Evolutionary conservation across 345 rosid species (phyloP).

Genomic region (Eucalyptus marginata): DNA sequence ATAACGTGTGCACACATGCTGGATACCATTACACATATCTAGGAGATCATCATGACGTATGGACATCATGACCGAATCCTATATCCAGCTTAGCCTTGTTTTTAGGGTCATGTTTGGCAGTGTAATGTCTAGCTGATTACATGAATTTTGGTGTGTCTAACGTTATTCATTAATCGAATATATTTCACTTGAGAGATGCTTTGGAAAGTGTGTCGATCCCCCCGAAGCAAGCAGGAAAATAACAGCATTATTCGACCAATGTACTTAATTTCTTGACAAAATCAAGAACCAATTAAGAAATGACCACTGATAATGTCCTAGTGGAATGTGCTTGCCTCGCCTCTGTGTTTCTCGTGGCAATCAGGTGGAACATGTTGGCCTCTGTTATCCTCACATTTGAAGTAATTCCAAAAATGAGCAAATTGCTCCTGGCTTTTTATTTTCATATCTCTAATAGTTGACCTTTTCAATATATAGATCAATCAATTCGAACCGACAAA

Average conservation of each 20-base stretch:
- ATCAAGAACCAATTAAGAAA: background rate
- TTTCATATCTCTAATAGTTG: background rate
- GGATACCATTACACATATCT: background rate
- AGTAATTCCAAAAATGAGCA: background rate
- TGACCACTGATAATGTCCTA: background rate
- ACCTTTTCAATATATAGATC: background rate
- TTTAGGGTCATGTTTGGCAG: background rate
- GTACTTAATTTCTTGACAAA: background rate
- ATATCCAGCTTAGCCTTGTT: background rate
- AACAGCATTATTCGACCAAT: background rate
- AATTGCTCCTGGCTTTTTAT: background rate
- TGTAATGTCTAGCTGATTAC: background rate
- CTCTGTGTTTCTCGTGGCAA: background rate
- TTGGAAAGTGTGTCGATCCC: background rate
- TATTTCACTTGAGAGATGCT: background rate
- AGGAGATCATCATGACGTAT: background rate
- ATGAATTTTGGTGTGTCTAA: background rate
- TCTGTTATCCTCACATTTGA: background rate
- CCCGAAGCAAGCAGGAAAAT: background rate
- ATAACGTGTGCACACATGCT: background rate
- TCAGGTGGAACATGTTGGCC: background rate
- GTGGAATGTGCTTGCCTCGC: background rate
- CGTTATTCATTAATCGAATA: background rate
- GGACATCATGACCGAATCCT: background rate
- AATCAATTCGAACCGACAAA: background rate